phyloP scores from a whole-genome alignment of 106 monocot species.

The Amphibolis antarctica region DNA sequence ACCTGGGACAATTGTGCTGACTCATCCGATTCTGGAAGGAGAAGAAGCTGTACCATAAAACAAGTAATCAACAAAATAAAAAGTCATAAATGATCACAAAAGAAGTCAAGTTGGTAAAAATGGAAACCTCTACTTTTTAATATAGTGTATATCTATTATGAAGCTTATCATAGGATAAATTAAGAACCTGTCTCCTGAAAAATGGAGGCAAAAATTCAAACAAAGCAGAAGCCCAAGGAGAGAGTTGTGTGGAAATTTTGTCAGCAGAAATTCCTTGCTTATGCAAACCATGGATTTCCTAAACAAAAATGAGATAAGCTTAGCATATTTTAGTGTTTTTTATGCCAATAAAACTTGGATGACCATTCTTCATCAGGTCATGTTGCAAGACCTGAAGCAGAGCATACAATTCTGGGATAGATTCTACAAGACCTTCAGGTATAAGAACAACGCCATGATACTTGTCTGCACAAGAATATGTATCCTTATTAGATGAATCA shows the following conservation, averaged over 20 bases:
- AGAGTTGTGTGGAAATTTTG: slow-evolving; percentile 57
- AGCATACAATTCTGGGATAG: slow-evolving; percentile 76
- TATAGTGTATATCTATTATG: neutral
- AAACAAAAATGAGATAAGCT: slow-evolving; percentile 4
- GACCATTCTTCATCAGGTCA: neutral
- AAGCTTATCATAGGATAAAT: neutral
- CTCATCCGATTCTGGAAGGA: slow-evolving; percentile 89
- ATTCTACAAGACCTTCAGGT: slow-evolving; percentile 87
- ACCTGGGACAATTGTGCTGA: slow-evolving; percentile 93
- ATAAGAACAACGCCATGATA: slow-evolving; percentile 78
- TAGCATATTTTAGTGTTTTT: neutral
- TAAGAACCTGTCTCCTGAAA: slow-evolving; percentile 62
- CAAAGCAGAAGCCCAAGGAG: slow-evolving; percentile 94
- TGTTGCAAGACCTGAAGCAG: slow-evolving; percentile 49
- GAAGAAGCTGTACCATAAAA: slow-evolving; percentile 55
- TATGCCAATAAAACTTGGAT: neutral
- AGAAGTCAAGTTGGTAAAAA: no score
- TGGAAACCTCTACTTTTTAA: no score
- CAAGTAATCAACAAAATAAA: neutral
- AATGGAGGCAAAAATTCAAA: slow-evolving; percentile 89
- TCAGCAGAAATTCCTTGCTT: slow-evolving; percentile 49
- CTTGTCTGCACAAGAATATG: slow-evolving; percentile 58
- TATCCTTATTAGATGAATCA: no score
- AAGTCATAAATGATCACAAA: neutral
- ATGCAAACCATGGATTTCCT: slow-evolving; percentile 92